Evolutionary conservation across 305 asterid genomes (phyloP), one percentile per base, ranked within the genome.

Genomic region (Petunia hybrid): DNA sequence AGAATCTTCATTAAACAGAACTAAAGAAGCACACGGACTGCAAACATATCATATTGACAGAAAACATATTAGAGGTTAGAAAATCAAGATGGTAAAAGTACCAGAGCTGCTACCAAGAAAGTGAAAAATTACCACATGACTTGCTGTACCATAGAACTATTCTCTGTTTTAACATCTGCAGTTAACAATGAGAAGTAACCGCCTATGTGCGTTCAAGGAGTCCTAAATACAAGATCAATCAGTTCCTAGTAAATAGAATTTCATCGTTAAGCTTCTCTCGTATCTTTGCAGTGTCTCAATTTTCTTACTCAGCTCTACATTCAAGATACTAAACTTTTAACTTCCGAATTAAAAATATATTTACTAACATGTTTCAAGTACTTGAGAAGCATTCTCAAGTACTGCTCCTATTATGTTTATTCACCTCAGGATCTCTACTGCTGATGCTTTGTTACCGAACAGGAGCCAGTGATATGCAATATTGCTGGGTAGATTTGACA

Each of bases 381-480:
- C 65, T 53, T 12, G 4, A 22, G 38, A 74, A 53, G 38, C 55
- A 75, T 53, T 75, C 36, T 9, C 1, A 75, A 39, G 65, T 75
- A 75, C 8, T 55, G 46, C 51, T 75, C 51, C 51, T 14, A 65
- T 8, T 55, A n/a, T 39, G 79, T 55, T 51, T 55, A 75, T 57
- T 75, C 65, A n/a, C 36, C 65, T 51, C 46, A 39, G 78, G 66
- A 75, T 55, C 79, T n/a, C 79, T 55, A 75, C n/a, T 38, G 35
- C 51, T 8, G 65, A 55, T 55, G 65, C 51, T 55, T 14, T 55
- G 36, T 53, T 38, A 56, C 65, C 79, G 55, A 75, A 75, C 65
- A 75, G 79, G 39, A 75, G 79, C 16, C 41, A 55, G 9, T 74
- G 79, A 75, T 4, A n/a, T 75, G 39, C 65, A 39, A 38, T 38